A percentile compares a stretch with the other conserved stretches of the same genome.
These are phyloP conservation scores for Saccharomycopsis babjevae DNA, from an alignment of 805 yeast genomes.

Conservation along the genomic window DNA sequence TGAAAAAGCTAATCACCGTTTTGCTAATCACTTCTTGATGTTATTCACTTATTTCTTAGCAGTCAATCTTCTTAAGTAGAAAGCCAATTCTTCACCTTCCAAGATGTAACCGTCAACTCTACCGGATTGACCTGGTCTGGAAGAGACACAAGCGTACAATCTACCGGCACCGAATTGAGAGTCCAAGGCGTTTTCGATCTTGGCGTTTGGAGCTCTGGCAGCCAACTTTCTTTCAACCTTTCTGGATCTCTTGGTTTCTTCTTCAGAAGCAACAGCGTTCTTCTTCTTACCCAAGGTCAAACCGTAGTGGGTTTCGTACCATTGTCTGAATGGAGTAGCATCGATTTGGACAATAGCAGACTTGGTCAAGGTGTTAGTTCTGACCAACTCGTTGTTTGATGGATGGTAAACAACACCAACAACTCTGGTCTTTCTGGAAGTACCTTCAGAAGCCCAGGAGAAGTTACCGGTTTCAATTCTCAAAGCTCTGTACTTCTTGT, in stretches of 20 bases:
- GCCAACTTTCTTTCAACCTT: conserved; percentile 60
- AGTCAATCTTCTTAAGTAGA: conserved; percentile 99
- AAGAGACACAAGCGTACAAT: conserved; percentile 95
- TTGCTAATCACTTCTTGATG: neutral
- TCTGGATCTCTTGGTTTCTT: conserved; percentile 66
- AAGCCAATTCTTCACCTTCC: conserved; percentile 99
- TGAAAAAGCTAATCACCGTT: neutral
- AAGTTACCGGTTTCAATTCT: conserved; percentile 99
- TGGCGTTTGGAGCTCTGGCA: conserved; percentile 76
- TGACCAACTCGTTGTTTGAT: conserved; percentile 98
- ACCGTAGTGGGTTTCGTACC: conserved; percentile 99
- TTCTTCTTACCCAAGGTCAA: conserved; percentile 81
- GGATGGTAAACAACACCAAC: conserved; percentile 98
- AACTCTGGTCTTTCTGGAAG: conserved; percentile 98
- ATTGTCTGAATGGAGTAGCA: conserved; percentile 99
- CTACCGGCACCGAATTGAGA: conserved; percentile 98
- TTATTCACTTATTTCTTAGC: conserved; percentile 78
- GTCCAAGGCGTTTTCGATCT: conserved; percentile 84
- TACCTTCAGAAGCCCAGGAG: conserved; percentile 99
- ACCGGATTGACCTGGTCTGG: conserved; percentile 99
- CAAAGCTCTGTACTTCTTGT: conserved; percentile 99
- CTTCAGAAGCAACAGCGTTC: conserved; percentile 34
- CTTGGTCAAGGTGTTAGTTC: conserved; percentile 99
- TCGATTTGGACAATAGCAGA: conserved; percentile 98
- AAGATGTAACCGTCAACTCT: conserved; percentile 99